Evolutionary conservation across 2,329 filamentous ascomycete genomes (phyloP).

Genomic region (Penicillium rolfsii): DNA sequence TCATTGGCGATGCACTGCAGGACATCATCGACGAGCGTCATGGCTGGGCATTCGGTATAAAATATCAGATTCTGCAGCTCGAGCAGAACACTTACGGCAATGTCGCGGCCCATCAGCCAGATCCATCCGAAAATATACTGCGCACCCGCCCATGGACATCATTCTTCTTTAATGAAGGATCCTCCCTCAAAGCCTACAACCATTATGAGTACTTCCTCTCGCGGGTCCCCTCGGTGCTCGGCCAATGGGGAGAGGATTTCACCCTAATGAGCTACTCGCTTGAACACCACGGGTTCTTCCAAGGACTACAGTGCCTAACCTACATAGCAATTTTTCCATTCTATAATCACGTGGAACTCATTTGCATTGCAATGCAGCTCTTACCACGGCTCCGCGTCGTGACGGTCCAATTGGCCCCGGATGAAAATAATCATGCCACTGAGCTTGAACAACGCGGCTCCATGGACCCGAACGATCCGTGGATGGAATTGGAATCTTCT

Average conservation of each 20-base stretch:
- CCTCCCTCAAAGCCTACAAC: constrained; percentile 70
- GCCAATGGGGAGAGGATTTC: constrained; percentile 42
- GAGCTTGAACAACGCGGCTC: constrained; percentile 45
- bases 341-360: constrained; percentile 59
- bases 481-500: constrained; percentile 59
- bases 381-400: constrained; percentile 58
- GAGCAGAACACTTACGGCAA: constrained; percentile 26
- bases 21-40: constrained; percentile 61
- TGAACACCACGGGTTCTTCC: constrained; percentile 50
- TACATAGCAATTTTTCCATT: constrained; percentile 72
- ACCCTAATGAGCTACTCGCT: constrained; percentile 4
- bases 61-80: constrained; percentile 63
- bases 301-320: constrained; percentile 47
- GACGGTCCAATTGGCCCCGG: constrained; percentile 58
- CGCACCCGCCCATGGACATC: constrained; percentile 62
- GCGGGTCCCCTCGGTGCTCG: constrained; percentile 64
- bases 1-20: constrained; percentile 64
- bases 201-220: constrained; percentile 73
- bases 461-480: constrained; percentile 50
- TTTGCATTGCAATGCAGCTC: constrained; percentile 49
- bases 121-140: not conserved
- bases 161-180: constrained; percentile 73
- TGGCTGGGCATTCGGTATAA: constrained; percentile 66
- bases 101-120: not conserved
- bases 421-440: constrained; percentile 39